These are phyloP conservation scores for Phytophthora hibernalis DNA, from an alignment of 352 stramenopile species.

Conservation along the genomic window DNA sequence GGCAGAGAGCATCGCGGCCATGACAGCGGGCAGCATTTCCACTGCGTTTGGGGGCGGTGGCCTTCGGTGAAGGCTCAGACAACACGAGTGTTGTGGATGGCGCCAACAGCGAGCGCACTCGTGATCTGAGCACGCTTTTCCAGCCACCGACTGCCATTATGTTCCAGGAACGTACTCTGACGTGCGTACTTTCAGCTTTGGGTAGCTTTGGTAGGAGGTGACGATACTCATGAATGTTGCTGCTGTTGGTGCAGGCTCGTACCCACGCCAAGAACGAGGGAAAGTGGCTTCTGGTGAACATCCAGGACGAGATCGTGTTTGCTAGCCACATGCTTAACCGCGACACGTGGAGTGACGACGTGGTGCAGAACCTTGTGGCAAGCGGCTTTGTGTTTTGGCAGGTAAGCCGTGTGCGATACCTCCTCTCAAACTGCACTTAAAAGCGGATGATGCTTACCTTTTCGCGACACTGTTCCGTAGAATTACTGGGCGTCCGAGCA, in stretches of 20 bases:
- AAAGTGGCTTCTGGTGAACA: constrained; percentile 95
- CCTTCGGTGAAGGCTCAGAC: constrained; percentile 16
- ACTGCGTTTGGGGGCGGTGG: constrained; percentile 49
- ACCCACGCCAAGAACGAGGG: constrained; percentile 83
- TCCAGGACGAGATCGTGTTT: constrained; percentile 95
- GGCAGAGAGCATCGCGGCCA: constrained; percentile 79
- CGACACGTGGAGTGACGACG: constrained; percentile 96
- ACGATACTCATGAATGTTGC: background rate
- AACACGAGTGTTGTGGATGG: constrained; percentile 17
- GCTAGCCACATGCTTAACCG: constrained; percentile 95
- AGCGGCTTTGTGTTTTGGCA: constrained; percentile 97
- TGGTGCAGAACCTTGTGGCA: constrained; percentile 94
- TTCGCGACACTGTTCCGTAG: constrained; percentile 33
- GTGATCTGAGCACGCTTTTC: constrained; percentile 77
- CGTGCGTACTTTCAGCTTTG: constrained; percentile 40
- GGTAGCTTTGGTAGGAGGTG: background rate
- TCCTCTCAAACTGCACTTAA: background rate
- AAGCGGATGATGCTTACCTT: background rate
- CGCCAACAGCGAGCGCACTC: constrained; percentile 28
- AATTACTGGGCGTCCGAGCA: constrained; percentile 82
- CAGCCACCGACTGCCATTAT: constrained; percentile 79
- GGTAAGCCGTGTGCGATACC: constrained; percentile 37
- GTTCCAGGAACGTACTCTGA: constrained; percentile 81
- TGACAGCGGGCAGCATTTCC: constrained; percentile 60
- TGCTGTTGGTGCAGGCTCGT: constrained; percentile 47